Conservation (phyloP, 306 rosid species). For the Carpinus viminea region DNA sequence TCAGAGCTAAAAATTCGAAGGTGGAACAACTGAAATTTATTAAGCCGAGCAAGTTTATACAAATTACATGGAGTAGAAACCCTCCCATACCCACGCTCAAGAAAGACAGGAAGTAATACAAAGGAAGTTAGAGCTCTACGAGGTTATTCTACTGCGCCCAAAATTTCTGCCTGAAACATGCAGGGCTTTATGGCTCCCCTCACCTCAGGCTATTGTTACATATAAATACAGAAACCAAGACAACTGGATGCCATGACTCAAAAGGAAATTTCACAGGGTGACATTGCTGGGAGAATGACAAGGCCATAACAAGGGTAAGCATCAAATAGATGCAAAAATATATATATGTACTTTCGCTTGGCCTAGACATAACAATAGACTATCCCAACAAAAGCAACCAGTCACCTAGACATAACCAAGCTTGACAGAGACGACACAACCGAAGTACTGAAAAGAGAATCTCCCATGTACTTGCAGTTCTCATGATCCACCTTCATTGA, state of each 20-base stretch:
- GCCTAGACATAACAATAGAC: no score
- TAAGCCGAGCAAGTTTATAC: slow-evolving; percentile 22
- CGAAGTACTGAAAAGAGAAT: slow-evolving; percentile 62
- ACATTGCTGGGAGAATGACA: background rate
- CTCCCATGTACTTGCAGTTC: slow-evolving; percentile 70
- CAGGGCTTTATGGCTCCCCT: slow-evolving; percentile 42
- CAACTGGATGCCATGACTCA: slow-evolving; percentile 40
- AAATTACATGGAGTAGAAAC: slow-evolving; percentile 18
- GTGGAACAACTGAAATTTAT: background rate
- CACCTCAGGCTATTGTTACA: slow-evolving; percentile 31
- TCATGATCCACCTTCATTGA: slow-evolving; percentile 67
- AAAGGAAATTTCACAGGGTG: slow-evolving; percentile 3
- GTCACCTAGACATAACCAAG: slow-evolving; percentile 85
- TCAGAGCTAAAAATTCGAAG: no score
- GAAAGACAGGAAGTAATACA: slow-evolving; percentile 9
- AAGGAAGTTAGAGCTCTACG: slow-evolving; percentile 13
- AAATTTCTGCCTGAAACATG: slow-evolving; percentile 41
- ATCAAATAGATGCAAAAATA: slow-evolving; percentile 46
- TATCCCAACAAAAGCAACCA: slow-evolving; percentile 4
- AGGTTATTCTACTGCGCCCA: slow-evolving; percentile 38
- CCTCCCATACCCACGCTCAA: background rate
- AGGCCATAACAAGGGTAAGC: slow-evolving; percentile 22
- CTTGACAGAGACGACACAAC: slow-evolving; percentile 71
- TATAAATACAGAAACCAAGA: slow-evolving; percentile 25
- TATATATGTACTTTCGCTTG: background rate